A percentile compares a stretch with the other conserved stretches of the same genome.
Evolutionary conservation across 805 yeast genomes (phyloP).

Genomic region (Alloascoidea africana): DNA sequence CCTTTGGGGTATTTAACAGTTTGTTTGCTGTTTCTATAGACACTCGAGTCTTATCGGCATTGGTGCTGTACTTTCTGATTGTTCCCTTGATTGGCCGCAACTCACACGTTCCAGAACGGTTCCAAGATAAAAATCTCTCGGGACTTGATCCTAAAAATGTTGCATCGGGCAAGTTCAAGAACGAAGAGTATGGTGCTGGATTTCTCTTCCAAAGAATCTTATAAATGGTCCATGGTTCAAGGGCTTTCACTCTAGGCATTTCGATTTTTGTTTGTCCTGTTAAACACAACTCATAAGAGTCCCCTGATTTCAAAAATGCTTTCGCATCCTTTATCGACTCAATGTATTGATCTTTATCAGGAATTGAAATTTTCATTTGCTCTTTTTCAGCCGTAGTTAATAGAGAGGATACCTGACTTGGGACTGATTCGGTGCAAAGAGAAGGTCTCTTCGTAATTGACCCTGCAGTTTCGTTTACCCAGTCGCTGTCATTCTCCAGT

Average conservation of each 20-base stretch:
- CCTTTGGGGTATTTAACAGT: conserved; percentile 73
- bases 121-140: conserved; percentile 84
- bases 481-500: conserved; percentile 20
- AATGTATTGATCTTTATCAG: conserved; percentile 38
- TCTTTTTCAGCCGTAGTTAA: conserved; percentile 7
- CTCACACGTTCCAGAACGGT: conserved; percentile 36
- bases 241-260: conserved; percentile 30
- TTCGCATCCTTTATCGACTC: conserved; percentile 49
- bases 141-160: conserved; percentile 80
- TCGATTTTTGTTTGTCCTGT: conserved; percentile 57
- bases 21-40: conserved; percentile 41
- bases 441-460: conserved; percentile 6
- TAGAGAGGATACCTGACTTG: too few species aligned
- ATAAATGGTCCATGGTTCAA: conserved; percentile 71
- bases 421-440: too few species aligned
- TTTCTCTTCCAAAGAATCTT: conserved; percentile 54
- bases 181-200: conserved; percentile 90
- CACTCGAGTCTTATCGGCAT: too few species aligned
- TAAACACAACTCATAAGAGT: conserved; percentile 86
- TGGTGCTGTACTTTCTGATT: conserved; percentile 49
- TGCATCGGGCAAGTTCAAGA: conserved; percentile 47
- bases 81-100: conserved; percentile 96
- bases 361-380: conserved; percentile 16
- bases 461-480: conserved; percentile 17
- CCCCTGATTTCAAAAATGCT: conserved; percentile 55